A percentile compares a stretch with the other conserved stretches of the same genome.
Evolutionary conservation across 805 yeast species (phyloP).

Genomic region (Yarrowia yakushimensis): DNA sequence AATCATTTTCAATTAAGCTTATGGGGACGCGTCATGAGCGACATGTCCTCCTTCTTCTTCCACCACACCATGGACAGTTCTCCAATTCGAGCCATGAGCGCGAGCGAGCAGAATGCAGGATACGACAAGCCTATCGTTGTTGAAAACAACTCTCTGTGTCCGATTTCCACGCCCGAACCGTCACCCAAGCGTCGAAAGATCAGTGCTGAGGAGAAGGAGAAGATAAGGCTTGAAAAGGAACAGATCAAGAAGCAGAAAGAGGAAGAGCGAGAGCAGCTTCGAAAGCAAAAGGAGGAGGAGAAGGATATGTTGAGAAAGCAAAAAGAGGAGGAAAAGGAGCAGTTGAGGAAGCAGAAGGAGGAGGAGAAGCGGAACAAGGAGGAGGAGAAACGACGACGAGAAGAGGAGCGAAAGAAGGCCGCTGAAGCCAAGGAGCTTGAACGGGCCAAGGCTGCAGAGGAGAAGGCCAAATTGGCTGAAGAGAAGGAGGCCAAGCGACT

Average conservation of each 20-base stretch:
- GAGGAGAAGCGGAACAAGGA: not conserved
- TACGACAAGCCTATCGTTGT: not conserved
- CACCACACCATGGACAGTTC: not conserved
- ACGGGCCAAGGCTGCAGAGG: not conserved
- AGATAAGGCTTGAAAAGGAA: not conserved
- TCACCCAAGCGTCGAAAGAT: constrained; percentile 4
- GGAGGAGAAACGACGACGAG: not conserved
- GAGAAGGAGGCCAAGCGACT: constrained; percentile 4
- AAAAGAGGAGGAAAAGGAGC: constrained; percentile 7
- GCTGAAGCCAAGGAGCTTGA: constrained; percentile 6
- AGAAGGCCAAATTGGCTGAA: not conserved
- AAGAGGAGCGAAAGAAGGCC: not conserved
- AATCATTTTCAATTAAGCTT: not conserved
- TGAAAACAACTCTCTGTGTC: not conserved
- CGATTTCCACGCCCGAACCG: constrained; percentile 1
- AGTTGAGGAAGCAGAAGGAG: not conserved
- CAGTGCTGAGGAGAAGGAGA: not conserved
- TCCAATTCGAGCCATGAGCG: constrained; percentile 7
- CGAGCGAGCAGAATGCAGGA: not conserved
- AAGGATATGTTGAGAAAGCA: not conserved
- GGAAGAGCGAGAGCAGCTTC: not conserved
- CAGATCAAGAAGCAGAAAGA: not conserved
- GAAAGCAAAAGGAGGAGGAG: not conserved
- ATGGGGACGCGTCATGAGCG: not conserved
- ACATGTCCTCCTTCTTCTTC: not conserved